Evolutionary conservation across 257 asterid species (phyloP).

Genomic region (Cruciata laevipes): DNA sequence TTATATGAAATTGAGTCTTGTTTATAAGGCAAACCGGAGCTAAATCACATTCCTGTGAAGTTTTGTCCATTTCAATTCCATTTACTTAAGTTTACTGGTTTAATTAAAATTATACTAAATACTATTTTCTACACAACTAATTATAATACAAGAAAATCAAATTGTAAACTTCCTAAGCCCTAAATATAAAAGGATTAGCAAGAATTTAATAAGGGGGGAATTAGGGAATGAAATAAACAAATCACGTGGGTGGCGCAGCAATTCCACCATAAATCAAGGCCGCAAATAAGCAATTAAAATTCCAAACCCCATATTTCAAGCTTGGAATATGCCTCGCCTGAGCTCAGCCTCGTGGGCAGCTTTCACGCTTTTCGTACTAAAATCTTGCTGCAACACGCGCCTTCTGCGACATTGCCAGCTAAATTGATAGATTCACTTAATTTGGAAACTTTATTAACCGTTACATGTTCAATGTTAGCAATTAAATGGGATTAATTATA

Average conservation of each 20-base stretch:
- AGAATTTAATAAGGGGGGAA: background rate
- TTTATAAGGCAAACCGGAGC: no score
- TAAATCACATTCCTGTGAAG: no score
- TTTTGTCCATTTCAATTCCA: no score
- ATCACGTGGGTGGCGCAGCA: constrained; percentile 26
- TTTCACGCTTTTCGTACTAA: background rate
- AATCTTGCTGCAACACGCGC: background rate
- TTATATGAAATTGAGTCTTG: no score
- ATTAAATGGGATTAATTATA: background rate
- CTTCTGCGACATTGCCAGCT: background rate
- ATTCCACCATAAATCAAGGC: constrained; percentile 14
- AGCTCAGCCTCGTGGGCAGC: background rate
- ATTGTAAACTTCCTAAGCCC: no score
- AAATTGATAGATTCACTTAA: background rate
- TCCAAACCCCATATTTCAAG: constrained; percentile 5
- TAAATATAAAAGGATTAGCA: no score
- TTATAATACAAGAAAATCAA: no score
- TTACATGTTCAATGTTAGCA: background rate
- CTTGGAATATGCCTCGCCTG: constrained; percentile 1
- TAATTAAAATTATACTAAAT: no score
- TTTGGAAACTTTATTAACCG: background rate
- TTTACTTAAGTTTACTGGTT: no score
- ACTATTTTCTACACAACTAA: no score
- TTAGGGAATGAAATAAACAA: background rate
- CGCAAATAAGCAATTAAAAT: background rate